A percentile compares a stretch with the other conserved stretches of the same genome.
Evolutionary conservation across 257 asterid genomes (phyloP).

Genomic region (Catharanthus roseus): DNA sequence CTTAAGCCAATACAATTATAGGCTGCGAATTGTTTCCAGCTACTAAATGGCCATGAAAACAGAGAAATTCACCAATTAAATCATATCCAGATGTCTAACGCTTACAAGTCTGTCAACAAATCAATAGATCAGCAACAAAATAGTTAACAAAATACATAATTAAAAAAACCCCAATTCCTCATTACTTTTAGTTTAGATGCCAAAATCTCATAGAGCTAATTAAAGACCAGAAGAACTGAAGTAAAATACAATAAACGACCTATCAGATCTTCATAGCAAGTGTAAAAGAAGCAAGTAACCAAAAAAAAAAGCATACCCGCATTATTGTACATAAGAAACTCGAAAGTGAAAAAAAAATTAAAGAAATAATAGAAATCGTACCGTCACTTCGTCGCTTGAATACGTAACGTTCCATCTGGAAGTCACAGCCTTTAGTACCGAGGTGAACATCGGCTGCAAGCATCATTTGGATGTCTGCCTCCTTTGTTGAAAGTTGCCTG

Average conservation of each 20-base stretch:
- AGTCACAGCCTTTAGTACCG: conserved; percentile 39
- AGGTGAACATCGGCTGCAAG: conserved; percentile 44
- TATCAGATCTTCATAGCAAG: background rate
- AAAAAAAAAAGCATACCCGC: background rate
- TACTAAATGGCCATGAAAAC: background rate
- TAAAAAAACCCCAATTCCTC: background rate
- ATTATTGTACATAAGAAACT: background rate
- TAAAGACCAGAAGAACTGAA: no score
- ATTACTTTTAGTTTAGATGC: background rate
- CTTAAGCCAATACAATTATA: background rate
- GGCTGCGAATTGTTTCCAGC: background rate
- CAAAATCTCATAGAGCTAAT: background rate
- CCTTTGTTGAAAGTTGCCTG: conserved; percentile 28
- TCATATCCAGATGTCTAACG: background rate
- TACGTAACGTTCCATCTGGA: conserved; percentile 40
- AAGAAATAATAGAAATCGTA: background rate
- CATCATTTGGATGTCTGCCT: conserved; percentile 39
- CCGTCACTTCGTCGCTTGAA: conserved; percentile 44
- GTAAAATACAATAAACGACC: no score
- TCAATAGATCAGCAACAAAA: background rate
- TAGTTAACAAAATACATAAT: background rate
- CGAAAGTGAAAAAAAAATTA: background rate
- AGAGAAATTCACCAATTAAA: background rate
- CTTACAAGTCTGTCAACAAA: background rate
- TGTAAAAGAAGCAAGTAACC: no score